Conservation (phyloP, 2,329 filamentous ascomycete species). For the Chalaropsis thielavioides region DNA sequence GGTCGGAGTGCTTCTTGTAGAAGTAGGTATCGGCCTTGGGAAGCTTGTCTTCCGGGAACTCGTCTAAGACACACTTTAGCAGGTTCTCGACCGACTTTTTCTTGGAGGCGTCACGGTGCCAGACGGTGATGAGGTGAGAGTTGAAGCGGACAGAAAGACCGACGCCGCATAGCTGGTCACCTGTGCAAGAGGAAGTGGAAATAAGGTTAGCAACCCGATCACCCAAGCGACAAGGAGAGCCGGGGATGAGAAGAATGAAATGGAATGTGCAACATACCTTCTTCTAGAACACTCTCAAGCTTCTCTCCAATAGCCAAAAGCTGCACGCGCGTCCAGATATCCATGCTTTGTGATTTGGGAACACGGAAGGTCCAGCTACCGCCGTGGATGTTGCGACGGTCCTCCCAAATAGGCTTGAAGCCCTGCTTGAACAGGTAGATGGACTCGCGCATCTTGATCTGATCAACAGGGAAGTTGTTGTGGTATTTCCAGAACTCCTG, state of each 20-base stretch:
- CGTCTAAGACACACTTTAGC: constrained; percentile 55
- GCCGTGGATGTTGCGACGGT: constrained; percentile 70
- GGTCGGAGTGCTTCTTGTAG: constrained; percentile 84
- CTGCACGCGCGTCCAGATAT: constrained; percentile 71
- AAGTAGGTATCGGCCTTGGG: constrained; percentile 60
- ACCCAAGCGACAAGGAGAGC: background rate
- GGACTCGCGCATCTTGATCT: constrained; percentile 62
- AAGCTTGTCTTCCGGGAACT: constrained; percentile 56
- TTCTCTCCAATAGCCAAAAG: constrained; percentile 72
- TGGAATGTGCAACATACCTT: constrained; percentile 35
- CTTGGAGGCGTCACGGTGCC: constrained; percentile 80
- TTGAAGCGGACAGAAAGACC: constrained; percentile 81
- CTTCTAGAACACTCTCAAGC: constrained; percentile 57
- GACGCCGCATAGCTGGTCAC: constrained; percentile 78
- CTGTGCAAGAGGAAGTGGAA: constrained; percentile 29
- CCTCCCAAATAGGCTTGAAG: constrained; percentile 67
- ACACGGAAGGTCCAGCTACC: constrained; percentile 90
- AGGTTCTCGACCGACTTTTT: constrained; percentile 63
- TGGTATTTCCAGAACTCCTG: constrained; percentile 76
- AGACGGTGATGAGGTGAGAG: constrained; percentile 74
- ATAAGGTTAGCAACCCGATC: background rate
- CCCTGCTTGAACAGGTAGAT: constrained; percentile 69
- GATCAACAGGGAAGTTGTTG: constrained; percentile 65
- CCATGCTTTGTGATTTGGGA: constrained; percentile 55
- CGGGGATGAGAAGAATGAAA: background rate